Conservation (phyloP, 352 stramenopile genomes). For the Phytophthora pluvialis region DNA sequence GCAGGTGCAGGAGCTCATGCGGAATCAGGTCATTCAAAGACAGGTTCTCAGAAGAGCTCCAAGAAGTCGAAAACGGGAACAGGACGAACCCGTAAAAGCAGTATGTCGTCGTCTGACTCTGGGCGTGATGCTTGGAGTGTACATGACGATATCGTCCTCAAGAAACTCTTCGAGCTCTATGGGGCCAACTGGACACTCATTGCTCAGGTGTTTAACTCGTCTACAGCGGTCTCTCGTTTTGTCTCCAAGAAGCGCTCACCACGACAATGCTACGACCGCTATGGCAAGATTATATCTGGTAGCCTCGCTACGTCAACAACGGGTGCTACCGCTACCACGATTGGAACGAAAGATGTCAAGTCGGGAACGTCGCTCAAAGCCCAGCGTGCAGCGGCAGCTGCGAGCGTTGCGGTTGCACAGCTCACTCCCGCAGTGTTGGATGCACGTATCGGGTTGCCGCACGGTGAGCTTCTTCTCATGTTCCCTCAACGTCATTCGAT, state of each 20-base stretch:
- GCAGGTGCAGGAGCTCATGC: constrained; percentile 23
- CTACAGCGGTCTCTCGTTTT: constrained; percentile 74
- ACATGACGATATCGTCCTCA: constrained; percentile 80
- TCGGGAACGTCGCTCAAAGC: constrained; percentile 43
- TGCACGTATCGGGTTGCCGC: constrained; percentile 65
- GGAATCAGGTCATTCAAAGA: constrained; percentile 23
- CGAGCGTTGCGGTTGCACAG: constrained; percentile 39
- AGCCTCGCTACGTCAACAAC: constrained; percentile 34
- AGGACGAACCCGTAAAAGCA: constrained; percentile 60
- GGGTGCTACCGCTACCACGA: not conserved
- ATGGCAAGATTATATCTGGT: constrained; percentile 83
- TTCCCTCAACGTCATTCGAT: constrained; percentile 60
- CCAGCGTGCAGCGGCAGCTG: constrained; percentile 45
- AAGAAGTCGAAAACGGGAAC: constrained; percentile 73
- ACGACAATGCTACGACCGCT: constrained; percentile 87
- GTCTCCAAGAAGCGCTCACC: constrained; percentile 79
- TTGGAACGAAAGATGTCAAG: constrained; percentile 54
- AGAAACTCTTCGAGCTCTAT: constrained; percentile 88
- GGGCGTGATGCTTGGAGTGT: constrained; percentile 68
- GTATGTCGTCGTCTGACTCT: constrained; percentile 57
- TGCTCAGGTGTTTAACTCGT: constrained; percentile 81
- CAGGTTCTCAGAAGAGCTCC: constrained; percentile 29
- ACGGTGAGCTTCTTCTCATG: constrained; percentile 56
- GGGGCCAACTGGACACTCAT: constrained; percentile 90
- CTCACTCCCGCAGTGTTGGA: constrained; percentile 59